phyloP scores from a whole-genome alignment of 495 filamentous ascomycete species.

The Stereocaulon alpinum region DNA sequence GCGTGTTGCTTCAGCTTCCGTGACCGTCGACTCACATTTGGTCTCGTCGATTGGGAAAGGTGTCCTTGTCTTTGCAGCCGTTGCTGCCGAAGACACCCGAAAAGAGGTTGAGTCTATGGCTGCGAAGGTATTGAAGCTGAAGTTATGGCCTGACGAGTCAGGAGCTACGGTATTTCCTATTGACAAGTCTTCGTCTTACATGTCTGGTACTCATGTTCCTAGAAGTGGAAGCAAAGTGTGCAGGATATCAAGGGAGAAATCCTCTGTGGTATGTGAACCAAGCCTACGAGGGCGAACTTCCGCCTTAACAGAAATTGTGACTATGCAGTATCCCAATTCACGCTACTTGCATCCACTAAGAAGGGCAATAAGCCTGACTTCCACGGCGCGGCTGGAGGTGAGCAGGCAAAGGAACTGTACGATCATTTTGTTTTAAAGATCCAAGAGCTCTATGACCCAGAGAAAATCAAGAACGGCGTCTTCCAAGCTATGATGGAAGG shows the following conservation, averaged over 20 bases:
- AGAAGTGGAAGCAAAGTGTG: constrained; percentile 79
- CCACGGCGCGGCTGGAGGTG: constrained; percentile 70
- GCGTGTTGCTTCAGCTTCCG: constrained; percentile 92
- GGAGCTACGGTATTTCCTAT: constrained; percentile 42
- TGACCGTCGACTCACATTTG: constrained; percentile 85
- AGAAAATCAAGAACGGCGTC: constrained; percentile 83
- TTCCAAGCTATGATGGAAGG: constrained; percentile 99
- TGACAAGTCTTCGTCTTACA: neutral
- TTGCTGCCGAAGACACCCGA: constrained; percentile 80
- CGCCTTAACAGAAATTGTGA: neutral
- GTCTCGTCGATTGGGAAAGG: constrained; percentile 86
- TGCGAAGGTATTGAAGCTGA: constrained; percentile 76
- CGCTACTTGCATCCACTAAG: constrained; percentile 79
- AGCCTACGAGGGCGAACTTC: neutral
- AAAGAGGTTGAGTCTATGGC: constrained; percentile 82
- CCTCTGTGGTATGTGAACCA: constrained; percentile 62
- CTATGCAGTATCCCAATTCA: constrained; percentile 88
- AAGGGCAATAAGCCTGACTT: constrained; percentile 96
- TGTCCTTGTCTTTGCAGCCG: constrained; percentile 80
- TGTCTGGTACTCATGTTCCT: constrained; percentile 10
- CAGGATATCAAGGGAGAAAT: constrained; percentile 82
- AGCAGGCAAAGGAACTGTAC: constrained; percentile 72
- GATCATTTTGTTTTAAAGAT: constrained; percentile 70
- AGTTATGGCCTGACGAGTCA: constrained; percentile 68
- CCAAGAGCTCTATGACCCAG: constrained; percentile 56